Evolutionary conservation across 2,329 filamentous ascomycete species (phyloP), one percentile per base, ranked within the genome.

Genomic region (Trichophyton mentagrophytes): DNA sequence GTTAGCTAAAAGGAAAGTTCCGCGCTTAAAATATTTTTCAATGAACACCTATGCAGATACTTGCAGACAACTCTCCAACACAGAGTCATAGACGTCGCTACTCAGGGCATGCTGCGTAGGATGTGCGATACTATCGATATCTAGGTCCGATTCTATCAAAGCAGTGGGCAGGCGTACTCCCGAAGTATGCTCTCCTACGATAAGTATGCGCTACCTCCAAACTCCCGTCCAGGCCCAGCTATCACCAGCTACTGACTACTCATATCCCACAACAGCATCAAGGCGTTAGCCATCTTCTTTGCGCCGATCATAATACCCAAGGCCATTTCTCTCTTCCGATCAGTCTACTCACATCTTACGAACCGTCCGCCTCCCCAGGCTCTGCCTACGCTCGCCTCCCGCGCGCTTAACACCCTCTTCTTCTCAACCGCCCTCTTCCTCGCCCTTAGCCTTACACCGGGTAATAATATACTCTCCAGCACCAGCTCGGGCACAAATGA

Each of bases 401-500:
- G 72, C 36, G 74, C 74, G 5, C 66, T 79, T 51, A 79, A 78
- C 61, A 68, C 83, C 66, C 69, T 84, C 62, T 80, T 83, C 71
- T 69, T 82, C 66, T 77, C 79, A 64, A 78, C 78, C 53, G 65
- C 78, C 51, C 64, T 80, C 61, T 81, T 79, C 66, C 72, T 88
- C 58, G 67, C 85, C 62, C 80, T 83, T 62, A 85, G 87, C 15
- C 75, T 92, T 0, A 85, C 89, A 0, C 40, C 55, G 33, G 36
- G 40, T 6, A 57, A 17, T 36, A 59, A 46, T 17, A 27, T 59
- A 30, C 27, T 59, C 3, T 30, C 40, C 69, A 78, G 82, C 4
- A 87, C 88, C 3, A 68, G 71, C 65, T 68, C 74, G 25, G 69
- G 71, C 46, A 60, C 66, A 27, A 64, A 67, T 33, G 96, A 96